Conservation (phyloP, 768 basidiomycete species). For the Leccinum fibrillosum region DNA sequence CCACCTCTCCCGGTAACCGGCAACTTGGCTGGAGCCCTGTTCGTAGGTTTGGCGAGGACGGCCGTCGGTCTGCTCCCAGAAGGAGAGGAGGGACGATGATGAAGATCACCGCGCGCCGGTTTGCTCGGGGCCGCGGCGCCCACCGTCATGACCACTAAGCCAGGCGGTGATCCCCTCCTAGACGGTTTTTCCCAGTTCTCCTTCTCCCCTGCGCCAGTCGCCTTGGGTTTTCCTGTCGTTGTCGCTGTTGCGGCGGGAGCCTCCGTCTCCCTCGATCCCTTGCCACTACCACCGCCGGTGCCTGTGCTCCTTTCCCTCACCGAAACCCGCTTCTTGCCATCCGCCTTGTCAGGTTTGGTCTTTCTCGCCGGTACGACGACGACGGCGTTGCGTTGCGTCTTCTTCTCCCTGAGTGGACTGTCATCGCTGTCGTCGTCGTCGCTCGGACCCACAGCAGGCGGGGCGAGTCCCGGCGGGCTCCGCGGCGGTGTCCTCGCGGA, state of each 20-base stretch:
- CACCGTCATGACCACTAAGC: slow-evolving; percentile 3
- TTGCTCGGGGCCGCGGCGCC: slow-evolving; percentile 19
- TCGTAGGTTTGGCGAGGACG: slow-evolving; percentile 3
- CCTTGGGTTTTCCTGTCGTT: slow-evolving; percentile 27
- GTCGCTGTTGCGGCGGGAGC: slow-evolving; percentile 5
- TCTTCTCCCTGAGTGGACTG: slow-evolving; percentile 54
- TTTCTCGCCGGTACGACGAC: slow-evolving; percentile 4
- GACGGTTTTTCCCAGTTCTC: slow-evolving; percentile 36
- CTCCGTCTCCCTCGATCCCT: slow-evolving; percentile 28
- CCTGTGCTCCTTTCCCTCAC: slow-evolving; percentile 38
- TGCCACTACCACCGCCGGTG: slow-evolving; percentile 13
- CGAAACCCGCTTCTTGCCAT: slow-evolving; percentile 26
- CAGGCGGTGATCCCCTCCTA: slow-evolving; percentile 23
- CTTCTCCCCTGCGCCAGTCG: slow-evolving; percentile 30
- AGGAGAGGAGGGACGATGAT: neutral
- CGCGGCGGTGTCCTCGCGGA: slow-evolving; percentile 19
- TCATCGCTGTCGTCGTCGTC: slow-evolving; percentile 49
- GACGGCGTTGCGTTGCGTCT: slow-evolving; percentile 32
- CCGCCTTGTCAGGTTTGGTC: slow-evolving; percentile 9
- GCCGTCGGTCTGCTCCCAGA: slow-evolving; percentile 12
- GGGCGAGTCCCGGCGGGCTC: slow-evolving; percentile 8
- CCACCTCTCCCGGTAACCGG: slow-evolving; percentile 41
- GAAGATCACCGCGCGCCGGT: neutral
- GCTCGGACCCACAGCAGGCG: slow-evolving; percentile 8
- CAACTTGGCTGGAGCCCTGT: slow-evolving; percentile 28